Conservation (phyloP, 2,329 filamentous ascomycete species). For the Nannizzia gypsea region DNA sequence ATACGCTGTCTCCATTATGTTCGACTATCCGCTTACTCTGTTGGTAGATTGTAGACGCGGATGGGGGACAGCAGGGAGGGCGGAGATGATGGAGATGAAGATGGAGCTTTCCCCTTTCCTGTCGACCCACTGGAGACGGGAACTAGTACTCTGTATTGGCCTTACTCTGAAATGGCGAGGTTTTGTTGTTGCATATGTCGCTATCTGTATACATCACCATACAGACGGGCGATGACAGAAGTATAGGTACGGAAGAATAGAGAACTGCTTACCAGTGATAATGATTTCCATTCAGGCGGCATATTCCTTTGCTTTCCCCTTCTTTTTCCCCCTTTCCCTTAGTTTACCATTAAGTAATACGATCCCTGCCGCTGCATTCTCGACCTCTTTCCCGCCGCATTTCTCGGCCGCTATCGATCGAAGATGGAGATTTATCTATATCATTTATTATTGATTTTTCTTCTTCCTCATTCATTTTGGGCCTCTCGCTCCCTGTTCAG, state of each 20-base stretch:
- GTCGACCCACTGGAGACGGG: neutral
- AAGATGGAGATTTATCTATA: neutral
- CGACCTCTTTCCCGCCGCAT: neutral
- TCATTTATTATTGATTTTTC: neutral
- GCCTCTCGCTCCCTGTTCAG: neutral
- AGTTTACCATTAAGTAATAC: neutral
- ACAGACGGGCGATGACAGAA: neutral
- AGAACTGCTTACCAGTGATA: neutral
- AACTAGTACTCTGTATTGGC: neutral
- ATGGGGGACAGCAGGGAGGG: neutral
- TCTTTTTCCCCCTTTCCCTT: neutral
- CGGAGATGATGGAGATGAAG: neutral
- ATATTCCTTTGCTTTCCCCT: neutral
- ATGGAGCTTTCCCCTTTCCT: neutral
- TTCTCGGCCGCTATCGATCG: conserved; percentile 1
- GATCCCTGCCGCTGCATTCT: neutral
- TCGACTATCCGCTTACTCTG: neutral
- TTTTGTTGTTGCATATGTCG: neutral
- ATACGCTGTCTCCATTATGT: neutral
- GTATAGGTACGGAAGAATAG: neutral
- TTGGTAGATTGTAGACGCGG: neutral
- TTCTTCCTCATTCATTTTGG: neutral
- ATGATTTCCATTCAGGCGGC: conserved; percentile 1
- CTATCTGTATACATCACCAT: neutral
- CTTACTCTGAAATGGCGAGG: neutral